Conservation (phyloP, 148 eudicot species). For the Agrostemma githago region DNA sequence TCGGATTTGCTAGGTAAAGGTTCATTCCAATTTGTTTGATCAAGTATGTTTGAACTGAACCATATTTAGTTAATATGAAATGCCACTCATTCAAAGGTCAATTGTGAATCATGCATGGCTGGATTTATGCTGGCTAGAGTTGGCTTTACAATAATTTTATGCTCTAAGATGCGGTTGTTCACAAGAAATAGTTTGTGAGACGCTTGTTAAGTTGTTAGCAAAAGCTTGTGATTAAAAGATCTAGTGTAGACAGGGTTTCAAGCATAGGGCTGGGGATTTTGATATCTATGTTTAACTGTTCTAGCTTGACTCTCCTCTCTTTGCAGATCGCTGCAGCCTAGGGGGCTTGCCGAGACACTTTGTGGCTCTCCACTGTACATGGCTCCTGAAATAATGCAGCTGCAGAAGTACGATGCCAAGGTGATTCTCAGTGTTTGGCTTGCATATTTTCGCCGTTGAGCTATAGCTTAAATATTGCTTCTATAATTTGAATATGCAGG, state of each 20-base stretch:
- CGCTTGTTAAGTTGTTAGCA: background rate
- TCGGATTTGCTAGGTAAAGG: slow-evolving; percentile 91
- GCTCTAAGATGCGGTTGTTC: too few relatives aligned
- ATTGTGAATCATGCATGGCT: background rate
- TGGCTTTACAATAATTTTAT: background rate
- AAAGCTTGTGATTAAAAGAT: background rate
- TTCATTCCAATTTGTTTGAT: background rate
- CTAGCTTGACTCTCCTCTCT: slow-evolving; percentile 13
- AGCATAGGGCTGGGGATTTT: background rate
- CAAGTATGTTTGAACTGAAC: background rate
- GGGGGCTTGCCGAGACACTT: slow-evolving; percentile 90
- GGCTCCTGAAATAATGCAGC: slow-evolving; percentile 99
- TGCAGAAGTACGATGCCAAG: slow-evolving; percentile 97
- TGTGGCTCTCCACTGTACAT: slow-evolving; percentile 98
- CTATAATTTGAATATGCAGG: slow-evolving; percentile 56
- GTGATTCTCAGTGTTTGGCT: slow-evolving; percentile 33
- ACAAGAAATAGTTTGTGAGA: background rate
- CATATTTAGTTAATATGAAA: too few relatives aligned
- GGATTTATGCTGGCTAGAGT: background rate
- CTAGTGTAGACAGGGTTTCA: background rate
- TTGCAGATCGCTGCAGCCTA: slow-evolving; percentile 87
- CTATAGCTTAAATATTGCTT: slow-evolving; percentile 10
- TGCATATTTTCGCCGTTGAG: slow-evolving; percentile 7
- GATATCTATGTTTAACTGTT: background rate
- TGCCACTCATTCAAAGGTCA: too few relatives aligned